Conservation (phyloP, 1,139 yeast genomes). For the Barnettozyma hawaiiensis region DNA sequence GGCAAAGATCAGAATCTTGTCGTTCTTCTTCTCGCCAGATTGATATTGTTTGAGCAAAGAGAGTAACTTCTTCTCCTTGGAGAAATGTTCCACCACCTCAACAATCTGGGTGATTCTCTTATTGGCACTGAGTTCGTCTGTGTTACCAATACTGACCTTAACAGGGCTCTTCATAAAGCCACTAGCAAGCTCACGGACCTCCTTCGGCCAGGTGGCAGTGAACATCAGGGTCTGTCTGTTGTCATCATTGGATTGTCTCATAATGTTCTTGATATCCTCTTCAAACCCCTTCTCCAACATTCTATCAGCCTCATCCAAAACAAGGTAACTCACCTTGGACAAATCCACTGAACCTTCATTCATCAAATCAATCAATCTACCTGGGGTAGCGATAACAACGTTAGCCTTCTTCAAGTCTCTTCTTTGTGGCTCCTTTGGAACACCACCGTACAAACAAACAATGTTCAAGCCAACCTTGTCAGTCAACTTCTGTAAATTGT, state of each 20-base stretch:
- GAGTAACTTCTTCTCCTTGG: constrained; percentile 72
- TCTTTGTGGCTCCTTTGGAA: constrained; percentile 89
- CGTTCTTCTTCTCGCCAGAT: constrained; percentile 56
- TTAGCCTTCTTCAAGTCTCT: constrained; percentile 56
- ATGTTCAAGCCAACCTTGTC: constrained; percentile 57
- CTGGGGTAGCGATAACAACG: constrained; percentile 95
- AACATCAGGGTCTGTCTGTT: constrained; percentile 96
- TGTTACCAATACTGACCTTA: constrained; percentile 87
- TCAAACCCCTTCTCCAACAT: constrained; percentile 97
- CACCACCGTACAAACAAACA: constrained; percentile 95
- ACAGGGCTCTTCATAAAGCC: constrained; percentile 83
- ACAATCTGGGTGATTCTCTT: constrained; percentile 90
- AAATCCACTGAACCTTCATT: constrained; percentile 83
- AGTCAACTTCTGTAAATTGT: constrained; percentile 68
- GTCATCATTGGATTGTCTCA: constrained; percentile 81
- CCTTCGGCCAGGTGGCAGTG: constrained; percentile 98
- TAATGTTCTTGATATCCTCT: constrained; percentile 85
- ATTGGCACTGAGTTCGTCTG: constrained; percentile 91
- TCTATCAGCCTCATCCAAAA: constrained; percentile 96
- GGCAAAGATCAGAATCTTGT: constrained; percentile 87
- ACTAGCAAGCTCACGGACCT: constrained; percentile 86
- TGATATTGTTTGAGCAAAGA: constrained; percentile 73
- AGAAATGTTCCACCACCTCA: constrained; percentile 82
- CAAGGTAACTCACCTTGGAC: constrained; percentile 65
- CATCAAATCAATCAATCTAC: constrained; percentile 84